Evolutionary conservation across 2,329 filamentous ascomycete genomes (phyloP).

Genomic region (Huntiella abstrusa): DNA sequence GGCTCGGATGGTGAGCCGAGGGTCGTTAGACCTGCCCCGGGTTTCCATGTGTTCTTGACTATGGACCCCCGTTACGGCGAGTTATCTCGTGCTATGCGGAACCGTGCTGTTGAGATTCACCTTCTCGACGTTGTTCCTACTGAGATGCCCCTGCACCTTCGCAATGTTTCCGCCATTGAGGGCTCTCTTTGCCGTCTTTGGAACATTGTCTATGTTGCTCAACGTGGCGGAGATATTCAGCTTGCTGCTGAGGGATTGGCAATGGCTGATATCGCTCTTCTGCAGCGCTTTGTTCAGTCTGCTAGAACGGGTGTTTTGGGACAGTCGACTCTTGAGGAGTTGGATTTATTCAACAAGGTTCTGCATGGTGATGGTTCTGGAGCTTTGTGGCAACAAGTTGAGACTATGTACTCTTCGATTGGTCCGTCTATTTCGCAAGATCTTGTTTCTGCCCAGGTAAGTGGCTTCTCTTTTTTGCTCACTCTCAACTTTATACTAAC

Average conservation of each 20-base stretch:
- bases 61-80: constrained; percentile 86
- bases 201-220: constrained; percentile 12
- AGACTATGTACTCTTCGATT: constrained; percentile 19
- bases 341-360: background rate
- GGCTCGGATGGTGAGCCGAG: constrained; percentile 63
- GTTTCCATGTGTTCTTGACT: constrained; percentile 85
- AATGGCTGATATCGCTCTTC: constrained; percentile 10
- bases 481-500: constrained; percentile 7
- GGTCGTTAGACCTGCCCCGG: constrained; percentile 60
- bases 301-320: constrained; percentile 1
- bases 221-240: background rate
- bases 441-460: constrained; percentile 23
- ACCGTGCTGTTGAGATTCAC: constrained; percentile 80
- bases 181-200: constrained; percentile 30
- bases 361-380: constrained; percentile 7
- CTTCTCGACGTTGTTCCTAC: constrained; percentile 29
- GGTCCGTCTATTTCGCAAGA: constrained; percentile 12
- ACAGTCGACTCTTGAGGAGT: constrained; percentile 1
- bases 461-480: constrained; percentile 13
- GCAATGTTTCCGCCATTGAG: constrained; percentile 28
- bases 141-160: constrained; percentile 18
- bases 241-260: constrained; percentile 10
- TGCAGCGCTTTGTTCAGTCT: constrained; percentile 11
- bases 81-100: constrained; percentile 88
- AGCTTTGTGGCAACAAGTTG: constrained; percentile 17